Evolutionary conservation across 371 early-diverging fungal species (phyloP), one percentile per base, ranked within the genome.

Genomic region (Mucor plumbeus): DNA sequence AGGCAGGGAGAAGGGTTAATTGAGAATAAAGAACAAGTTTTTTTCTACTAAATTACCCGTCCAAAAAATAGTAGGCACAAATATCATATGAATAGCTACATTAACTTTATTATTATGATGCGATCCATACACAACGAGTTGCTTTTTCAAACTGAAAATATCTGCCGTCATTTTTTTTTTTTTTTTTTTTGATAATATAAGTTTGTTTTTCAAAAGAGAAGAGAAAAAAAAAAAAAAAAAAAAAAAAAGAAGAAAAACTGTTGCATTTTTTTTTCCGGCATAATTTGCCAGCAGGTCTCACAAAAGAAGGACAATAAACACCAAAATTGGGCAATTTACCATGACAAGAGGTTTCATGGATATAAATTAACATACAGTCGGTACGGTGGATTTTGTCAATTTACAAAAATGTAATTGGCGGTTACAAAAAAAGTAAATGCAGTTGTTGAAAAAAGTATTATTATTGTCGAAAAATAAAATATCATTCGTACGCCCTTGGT

Each of bases 1-100:
- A 34, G 43, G 33, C 14, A 9, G 31, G 31, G n/a, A 4, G 15
- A 41, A 7, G 33, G 1, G 0, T 17, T n/a, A 21, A 19, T 39
- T 26, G 3, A 26, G 3, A 26, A 3, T 26, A 26, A 26, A 26
- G 26, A 26, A 26, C 26, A 26, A 26, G 26, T 1, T 26, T 26
- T 26, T 26, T 26, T 26, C 26, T 26, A 3, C 3, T 26, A 26
- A 26, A 13, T 66, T 77, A 80, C 83, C 75, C 33, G 93, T 86
- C 93, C 94, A 98, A 39, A 94, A 80, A 70, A 98, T 93, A 60
- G 88, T 80, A 7, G 98, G 98, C 26, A 98, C 95, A 77, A 93
- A 98, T 10, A 95, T 77, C 75, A 94, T 85, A 81, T 98, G 98
- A 69, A 96, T 90, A 43, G 86, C 71, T 26, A 95, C 82, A 79